Base-by-base conservation (phyloP, 768 basidiomycete species). In the Pulveroboletus sp. region DNA sequence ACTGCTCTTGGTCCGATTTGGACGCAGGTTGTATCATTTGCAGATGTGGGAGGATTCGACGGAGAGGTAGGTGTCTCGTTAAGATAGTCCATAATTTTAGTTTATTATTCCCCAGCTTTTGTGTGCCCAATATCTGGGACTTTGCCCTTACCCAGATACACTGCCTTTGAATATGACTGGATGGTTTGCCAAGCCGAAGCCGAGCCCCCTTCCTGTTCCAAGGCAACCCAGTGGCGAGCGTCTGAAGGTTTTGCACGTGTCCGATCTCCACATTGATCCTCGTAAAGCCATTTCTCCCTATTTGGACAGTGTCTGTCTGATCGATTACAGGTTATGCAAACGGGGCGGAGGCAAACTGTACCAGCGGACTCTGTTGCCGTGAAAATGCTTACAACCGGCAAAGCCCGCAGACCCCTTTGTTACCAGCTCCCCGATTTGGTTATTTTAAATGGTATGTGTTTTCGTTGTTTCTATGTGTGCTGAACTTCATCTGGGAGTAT, bases 161-260 rank as follows among this genome's bases (percentile, higher is more conserved):
- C 66, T 80, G 7, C 73, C 83, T 4, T 71, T 90, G 55, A 76
- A 90, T 59, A 60, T 83, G 29, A 82, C 78, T 1, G 69, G 69
- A 12, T 89, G 86, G 83, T 90, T 89, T 66, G 71, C 77, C 24
- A 89, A 86, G 64, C 84, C 86, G 3, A 90, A 89, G 62, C 87
- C 87, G 1, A 74, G 76, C 24, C 81, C 82, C 5, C 74, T 83
- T 12, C 85, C 84, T n/a, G 52, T 71, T 9, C 73, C 74, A 0
- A 84, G 75, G 63, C 72, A 74, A 61, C 75, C 77, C 14, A 85
- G 80, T 37, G 86, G 86, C 12, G 66, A 85, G 58, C 73, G 80
- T 31, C 68, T 88, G 36, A 88, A 86, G 62, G 81, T 89, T 0
- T 65, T 90, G 49, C 88, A 89, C 61, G 48, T 90, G n/a, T 86